These are phyloP conservation scores for Pseudonectria foliicola DNA, from an alignment of 2,329 filamentous ascomycete genomes.

Conservation along the genomic window DNA sequence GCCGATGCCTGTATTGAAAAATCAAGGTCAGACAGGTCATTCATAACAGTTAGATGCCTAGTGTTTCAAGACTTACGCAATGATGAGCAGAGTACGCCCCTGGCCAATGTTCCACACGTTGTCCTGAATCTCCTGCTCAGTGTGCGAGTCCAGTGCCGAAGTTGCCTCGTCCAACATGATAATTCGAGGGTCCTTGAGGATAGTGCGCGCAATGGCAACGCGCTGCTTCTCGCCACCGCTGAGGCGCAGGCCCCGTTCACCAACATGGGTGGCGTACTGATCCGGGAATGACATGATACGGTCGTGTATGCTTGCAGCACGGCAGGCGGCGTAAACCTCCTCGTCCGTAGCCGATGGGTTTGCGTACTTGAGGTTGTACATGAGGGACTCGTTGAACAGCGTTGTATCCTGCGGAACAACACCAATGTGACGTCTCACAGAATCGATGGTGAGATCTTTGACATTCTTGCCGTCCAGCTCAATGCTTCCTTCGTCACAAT, in stretches of 20 bases:
- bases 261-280: constrained; percentile 81
- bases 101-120: constrained; percentile 74
- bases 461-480: constrained; percentile 80
- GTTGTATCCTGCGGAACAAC: constrained; percentile 97
- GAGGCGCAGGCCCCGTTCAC: constrained; percentile 77
- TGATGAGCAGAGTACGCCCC: constrained; percentile 88
- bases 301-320: constrained; percentile 85
- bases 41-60: background rate
- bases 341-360: constrained; percentile 74
- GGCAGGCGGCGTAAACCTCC: constrained; percentile 74
- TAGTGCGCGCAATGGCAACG: constrained; percentile 86
- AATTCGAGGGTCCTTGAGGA: constrained; percentile 84
- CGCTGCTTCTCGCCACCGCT: constrained; percentile 92
- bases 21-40: constrained; percentile 14
- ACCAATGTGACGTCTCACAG: constrained; percentile 82
- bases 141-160: constrained; percentile 83
- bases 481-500: constrained; percentile 71
- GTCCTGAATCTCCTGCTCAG: constrained; percentile 86
- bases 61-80: constrained; percentile 60
- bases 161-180: constrained; percentile 93
- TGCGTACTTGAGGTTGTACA: constrained; percentile 92
- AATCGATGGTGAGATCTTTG: constrained; percentile 83
- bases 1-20: constrained; percentile 52
- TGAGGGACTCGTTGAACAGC: constrained; percentile 86
- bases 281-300: constrained; percentile 86